phyloP scores from a whole-genome alignment of 2,329 filamentous ascomycete species.

The Botrytis fabae region DNA sequence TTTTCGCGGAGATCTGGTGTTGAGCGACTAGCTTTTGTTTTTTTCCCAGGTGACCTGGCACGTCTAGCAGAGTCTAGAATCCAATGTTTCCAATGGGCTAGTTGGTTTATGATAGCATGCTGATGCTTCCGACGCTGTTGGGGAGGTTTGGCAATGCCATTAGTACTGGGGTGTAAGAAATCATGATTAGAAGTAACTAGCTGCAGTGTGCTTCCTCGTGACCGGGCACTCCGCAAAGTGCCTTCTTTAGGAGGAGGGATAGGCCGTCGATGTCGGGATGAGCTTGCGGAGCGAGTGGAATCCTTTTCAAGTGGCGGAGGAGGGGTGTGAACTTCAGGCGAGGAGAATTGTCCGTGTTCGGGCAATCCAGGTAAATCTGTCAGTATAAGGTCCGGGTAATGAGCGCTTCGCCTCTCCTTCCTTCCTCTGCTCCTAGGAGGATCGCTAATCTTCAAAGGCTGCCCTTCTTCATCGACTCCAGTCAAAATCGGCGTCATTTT shows the following conservation, averaged over 20 bases:
- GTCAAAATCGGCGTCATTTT: slow-evolving; percentile 74
- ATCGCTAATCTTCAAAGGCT: slow-evolving; percentile 47
- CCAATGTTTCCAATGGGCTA: slow-evolving; percentile 70
- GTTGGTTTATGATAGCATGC: slow-evolving; percentile 64
- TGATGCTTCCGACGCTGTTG: slow-evolving; percentile 57
- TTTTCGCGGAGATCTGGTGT: slow-evolving; percentile 59
- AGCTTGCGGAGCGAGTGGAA: slow-evolving; percentile 71
- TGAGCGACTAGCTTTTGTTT: slow-evolving; percentile 44
- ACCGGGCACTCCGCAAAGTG: slow-evolving; percentile 64
- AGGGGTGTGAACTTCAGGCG: slow-evolving; percentile 46
- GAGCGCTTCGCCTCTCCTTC: slow-evolving; percentile 71
- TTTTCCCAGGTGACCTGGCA: slow-evolving; percentile 55
- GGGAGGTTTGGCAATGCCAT: slow-evolving; percentile 32
- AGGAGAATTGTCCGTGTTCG: slow-evolving; percentile 50
- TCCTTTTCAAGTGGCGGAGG: slow-evolving; percentile 79
- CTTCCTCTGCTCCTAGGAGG: slow-evolving; percentile 72
- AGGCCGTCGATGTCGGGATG: slow-evolving; percentile 72
- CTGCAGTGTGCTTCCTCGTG: slow-evolving; percentile 82
- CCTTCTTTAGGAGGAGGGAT: slow-evolving; percentile 86
- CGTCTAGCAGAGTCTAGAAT: slow-evolving; percentile 67
- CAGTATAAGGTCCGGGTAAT: slow-evolving; percentile 61
- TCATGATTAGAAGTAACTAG: slow-evolving; percentile 71
- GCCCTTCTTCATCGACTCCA: slow-evolving; percentile 76
- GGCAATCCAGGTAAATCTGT: slow-evolving; percentile 77
- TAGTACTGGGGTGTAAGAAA: slow-evolving; percentile 53